phyloP scores from a whole-genome alignment of 495 filamentous ascomycete genomes.

The Ramalina intermedia region DNA sequence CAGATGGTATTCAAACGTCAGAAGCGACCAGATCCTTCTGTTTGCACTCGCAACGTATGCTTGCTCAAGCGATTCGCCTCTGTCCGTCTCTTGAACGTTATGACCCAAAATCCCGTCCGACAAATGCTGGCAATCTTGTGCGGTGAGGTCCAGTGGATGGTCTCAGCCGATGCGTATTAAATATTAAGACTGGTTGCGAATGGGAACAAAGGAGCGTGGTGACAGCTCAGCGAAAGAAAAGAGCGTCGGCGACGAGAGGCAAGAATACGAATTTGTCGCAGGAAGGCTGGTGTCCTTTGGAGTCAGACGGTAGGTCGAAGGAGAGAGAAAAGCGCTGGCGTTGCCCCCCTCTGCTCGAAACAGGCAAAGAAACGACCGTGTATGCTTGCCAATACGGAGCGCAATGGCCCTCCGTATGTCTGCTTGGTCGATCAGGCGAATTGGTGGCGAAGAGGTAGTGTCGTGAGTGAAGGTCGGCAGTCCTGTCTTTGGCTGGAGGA shows the following conservation, averaged over 20 bases:
- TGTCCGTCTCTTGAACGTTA: neutral
- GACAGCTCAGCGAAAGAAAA: constrained; percentile 7
- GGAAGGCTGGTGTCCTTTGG: neutral
- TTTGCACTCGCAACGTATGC: neutral
- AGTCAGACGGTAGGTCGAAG: neutral
- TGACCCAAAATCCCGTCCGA: neutral
- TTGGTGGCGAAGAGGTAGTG: neutral
- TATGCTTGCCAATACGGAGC: constrained; percentile 5
- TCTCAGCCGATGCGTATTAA: neutral
- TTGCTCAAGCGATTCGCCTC: neutral
- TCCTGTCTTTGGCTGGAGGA: neutral
- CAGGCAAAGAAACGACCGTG: neutral
- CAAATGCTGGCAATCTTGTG: neutral
- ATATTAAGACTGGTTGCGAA: neutral
- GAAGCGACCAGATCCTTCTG: neutral
- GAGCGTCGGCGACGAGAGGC: constrained; percentile 8
- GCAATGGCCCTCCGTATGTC: constrained; percentile 1
- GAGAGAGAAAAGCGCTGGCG: neutral
- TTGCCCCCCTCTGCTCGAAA: neutral
- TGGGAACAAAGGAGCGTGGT: constrained; percentile 10
- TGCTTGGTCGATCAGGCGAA: constrained; percentile 1
- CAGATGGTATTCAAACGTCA: too few species aligned
- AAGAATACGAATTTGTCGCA: constrained; percentile 6
- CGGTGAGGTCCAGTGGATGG: too few species aligned
- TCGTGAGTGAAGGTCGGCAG: neutral